Conservation (phyloP, 2,329 filamentous ascomycete genomes). For the Aspergillus fructus region DNA sequence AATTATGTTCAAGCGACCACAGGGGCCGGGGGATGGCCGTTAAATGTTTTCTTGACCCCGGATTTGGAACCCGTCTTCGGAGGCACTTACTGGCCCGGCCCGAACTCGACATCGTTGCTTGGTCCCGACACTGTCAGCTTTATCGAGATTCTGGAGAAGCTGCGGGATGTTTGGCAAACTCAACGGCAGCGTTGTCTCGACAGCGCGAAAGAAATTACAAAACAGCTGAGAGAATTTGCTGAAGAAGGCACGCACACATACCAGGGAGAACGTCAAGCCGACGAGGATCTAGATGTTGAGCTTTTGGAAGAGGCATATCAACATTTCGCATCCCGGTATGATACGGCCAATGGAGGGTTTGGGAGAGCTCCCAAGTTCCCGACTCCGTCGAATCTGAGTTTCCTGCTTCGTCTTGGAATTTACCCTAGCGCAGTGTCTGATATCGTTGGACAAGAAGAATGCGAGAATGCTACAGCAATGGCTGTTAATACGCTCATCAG, state of each 20-base stretch:
- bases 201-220: constrained; percentile 78
- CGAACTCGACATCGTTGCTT: constrained; percentile 55
- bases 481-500: constrained; percentile 75
- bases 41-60: constrained; percentile 95
- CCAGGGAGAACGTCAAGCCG: constrained; percentile 45
- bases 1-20: constrained; percentile 95
- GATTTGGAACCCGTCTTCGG: constrained; percentile 93
- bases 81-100: constrained; percentile 92
- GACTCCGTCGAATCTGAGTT: constrained; percentile 79
- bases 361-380: constrained; percentile 80
- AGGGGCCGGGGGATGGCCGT: constrained; percentile 85
- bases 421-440: constrained; percentile 74
- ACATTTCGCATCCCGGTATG: constrained; percentile 78
- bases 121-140: constrained; percentile 71
- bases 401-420: constrained; percentile 71
- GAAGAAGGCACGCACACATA: constrained; percentile 71
- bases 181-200: constrained; percentile 80
- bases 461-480: constrained; percentile 72
- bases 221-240: constrained; percentile 80
- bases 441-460: constrained; percentile 82
- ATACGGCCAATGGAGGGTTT: constrained; percentile 77
- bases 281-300: constrained; percentile 81
- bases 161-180: constrained; percentile 72
- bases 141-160: constrained; percentile 76
- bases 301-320: constrained; percentile 85